These are phyloP conservation scores for Sungouiozyma ichnusensis DNA, from an alignment of 805 yeast genomes.

Conservation along the genomic window DNA sequence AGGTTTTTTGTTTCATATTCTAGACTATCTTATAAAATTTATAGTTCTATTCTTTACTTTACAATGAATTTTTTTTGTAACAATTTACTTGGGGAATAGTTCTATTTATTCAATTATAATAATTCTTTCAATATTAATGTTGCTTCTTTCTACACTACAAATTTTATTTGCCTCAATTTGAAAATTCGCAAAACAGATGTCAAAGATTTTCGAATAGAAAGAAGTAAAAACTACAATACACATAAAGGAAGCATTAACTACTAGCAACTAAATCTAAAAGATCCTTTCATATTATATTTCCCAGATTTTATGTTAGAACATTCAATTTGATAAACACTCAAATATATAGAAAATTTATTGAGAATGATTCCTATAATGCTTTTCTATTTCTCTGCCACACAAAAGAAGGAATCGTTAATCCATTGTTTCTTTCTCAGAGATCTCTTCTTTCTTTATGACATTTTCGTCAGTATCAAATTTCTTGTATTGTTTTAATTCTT, in stretches of 20 bases:
- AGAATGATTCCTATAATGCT: neutral
- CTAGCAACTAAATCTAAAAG: too few species aligned
- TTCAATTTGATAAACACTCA: too few species aligned
- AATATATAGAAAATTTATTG: neutral
- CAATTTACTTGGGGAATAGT: neutral
- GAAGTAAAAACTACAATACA: too few species aligned
- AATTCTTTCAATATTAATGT: neutral
- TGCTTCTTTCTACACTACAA: too few species aligned
- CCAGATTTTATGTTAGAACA: too few species aligned
- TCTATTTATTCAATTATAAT: neutral
- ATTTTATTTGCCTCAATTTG: neutral
- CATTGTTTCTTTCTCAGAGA: neutral
- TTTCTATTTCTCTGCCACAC: neutral
- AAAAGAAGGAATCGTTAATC: neutral
- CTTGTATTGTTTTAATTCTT: constrained; percentile 7
- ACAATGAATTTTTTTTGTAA: neutral
- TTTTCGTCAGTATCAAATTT: neutral
- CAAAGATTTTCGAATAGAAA: too few species aligned
- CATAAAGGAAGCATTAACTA: too few species aligned
- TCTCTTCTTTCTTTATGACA: neutral
- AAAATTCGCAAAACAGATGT: too few species aligned
- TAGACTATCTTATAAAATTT: neutral
- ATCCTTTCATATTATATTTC: too few species aligned
- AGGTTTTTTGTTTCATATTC: neutral
- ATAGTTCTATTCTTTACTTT: neutral